Evolutionary conservation across 2,329 filamentous ascomycete genomes (phyloP).

Genomic region (Lecanicillium sp.): DNA sequence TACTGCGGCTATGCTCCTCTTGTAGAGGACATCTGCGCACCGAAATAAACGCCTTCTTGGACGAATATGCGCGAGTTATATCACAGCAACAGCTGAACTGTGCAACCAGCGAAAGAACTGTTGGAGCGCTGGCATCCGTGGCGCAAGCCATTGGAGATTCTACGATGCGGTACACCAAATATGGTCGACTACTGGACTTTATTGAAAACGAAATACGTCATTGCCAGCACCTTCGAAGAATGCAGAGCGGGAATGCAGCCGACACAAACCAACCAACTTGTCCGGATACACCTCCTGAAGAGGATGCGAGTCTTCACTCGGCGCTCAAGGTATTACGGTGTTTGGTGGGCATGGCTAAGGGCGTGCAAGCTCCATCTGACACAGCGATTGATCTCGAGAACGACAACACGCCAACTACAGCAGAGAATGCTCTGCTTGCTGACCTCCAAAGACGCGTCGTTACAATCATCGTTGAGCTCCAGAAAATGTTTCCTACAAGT

Average conservation of each 20-base stretch:
- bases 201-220: conserved; percentile 50
- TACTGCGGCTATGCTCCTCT: conserved; percentile 67
- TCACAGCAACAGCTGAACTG: conserved; percentile 52
- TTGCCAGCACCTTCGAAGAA: conserved; percentile 14
- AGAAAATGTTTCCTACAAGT: conserved; percentile 48
- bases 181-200: conserved; percentile 54
- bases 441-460: conserved; percentile 42
- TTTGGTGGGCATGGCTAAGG: conserved; percentile 63
- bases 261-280: neutral
- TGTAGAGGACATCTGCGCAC: conserved; percentile 63
- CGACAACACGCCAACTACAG: conserved; percentile 24
- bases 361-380: conserved; percentile 63
- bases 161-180: conserved; percentile 44
- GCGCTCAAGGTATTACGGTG: conserved; percentile 57
- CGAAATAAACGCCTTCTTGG: conserved; percentile 62
- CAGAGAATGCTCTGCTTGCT: conserved; percentile 18
- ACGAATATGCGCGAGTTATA: conserved; percentile 62
- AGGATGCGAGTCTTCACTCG: conserved; percentile 42
- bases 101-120: conserved; percentile 64
- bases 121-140: conserved; percentile 68
- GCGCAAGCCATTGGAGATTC: conserved; percentile 64
- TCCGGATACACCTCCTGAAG: conserved; percentile 27
- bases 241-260: neutral
- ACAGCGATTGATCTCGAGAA: conserved; percentile 61
- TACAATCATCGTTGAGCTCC: conserved; percentile 40